phyloP scores from a whole-genome alignment of 305 asterid genomes.

The Salvia sclarea region DNA sequence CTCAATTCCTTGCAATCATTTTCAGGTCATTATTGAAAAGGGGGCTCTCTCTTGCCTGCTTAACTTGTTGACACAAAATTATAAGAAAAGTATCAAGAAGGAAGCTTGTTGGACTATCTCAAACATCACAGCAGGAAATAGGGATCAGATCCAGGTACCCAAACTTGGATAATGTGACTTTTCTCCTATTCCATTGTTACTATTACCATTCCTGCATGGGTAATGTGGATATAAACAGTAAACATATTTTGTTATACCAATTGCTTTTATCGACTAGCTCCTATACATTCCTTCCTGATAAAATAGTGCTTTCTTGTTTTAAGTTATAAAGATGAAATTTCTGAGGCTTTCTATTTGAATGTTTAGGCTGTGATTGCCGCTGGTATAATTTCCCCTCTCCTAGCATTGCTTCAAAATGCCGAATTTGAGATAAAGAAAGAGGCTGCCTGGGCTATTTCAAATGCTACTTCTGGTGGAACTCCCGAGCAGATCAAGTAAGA shows the following conservation, averaged over 20 bases:
- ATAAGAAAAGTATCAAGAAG: constrained; percentile 59
- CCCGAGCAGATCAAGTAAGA: constrained; percentile 54
- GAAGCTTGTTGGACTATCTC: constrained; percentile 67
- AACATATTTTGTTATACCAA: background rate
- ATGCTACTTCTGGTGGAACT: constrained; percentile 61
- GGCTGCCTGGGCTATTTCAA: constrained; percentile 58
- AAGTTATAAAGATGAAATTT: background rate
- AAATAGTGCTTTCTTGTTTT: background rate
- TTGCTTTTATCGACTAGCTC: background rate
- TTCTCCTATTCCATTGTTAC: background rate
- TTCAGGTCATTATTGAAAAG: constrained; percentile 50
- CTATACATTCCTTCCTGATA: background rate
- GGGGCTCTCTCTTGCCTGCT: constrained; percentile 51
- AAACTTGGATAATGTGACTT: background rate
- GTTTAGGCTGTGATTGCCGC: constrained; percentile 55
- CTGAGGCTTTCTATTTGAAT: constrained; percentile 15
- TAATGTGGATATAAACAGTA: background rate
- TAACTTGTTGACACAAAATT: constrained; percentile 51
- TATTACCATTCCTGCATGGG: background rate
- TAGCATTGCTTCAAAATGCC: constrained; percentile 50
- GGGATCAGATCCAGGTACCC: constrained; percentile 55
- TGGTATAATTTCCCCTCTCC: constrained; percentile 47
- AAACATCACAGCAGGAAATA: constrained; percentile 58
- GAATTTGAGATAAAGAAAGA: constrained; percentile 63
- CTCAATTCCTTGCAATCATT: constrained; percentile 16